phyloP scores from a whole-genome alignment of 371 early-diverging fungal species.

The Rhizopus microsporus region DNA sequence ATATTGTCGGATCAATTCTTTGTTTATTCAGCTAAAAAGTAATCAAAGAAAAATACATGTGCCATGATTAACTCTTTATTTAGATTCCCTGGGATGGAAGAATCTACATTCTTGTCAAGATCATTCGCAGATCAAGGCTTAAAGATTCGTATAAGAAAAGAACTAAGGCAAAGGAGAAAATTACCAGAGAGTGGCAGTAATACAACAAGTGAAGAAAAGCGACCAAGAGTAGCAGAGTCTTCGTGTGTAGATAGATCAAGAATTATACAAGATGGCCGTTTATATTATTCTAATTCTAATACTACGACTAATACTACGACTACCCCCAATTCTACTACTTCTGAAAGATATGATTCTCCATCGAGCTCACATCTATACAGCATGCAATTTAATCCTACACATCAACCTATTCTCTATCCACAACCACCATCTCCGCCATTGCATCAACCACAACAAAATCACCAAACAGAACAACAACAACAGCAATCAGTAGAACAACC shows the following conservation, averaged over 20 bases:
- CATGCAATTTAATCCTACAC: background rate
- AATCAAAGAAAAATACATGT: constrained; percentile 6
- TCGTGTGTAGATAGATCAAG: background rate
- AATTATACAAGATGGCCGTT: background rate
- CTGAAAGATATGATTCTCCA: background rate
- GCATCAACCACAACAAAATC: background rate
- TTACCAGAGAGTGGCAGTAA: constrained; percentile 11
- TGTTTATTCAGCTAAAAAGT: constrained; percentile 89
- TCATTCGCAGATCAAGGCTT: constrained; percentile 95
- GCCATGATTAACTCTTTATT: background rate
- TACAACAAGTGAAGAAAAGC: constrained; percentile 3
- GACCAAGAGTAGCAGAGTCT: background rate
- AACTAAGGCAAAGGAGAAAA: constrained; percentile 50
- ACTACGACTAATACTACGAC: background rate
- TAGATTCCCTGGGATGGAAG: constrained; percentile 93
- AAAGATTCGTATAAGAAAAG: constrained; percentile 88
- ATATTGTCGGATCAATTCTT: constrained; percentile 77
- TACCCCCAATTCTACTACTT: background rate
- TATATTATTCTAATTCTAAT: background rate
- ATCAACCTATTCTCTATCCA: background rate
- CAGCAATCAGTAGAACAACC: background rate
- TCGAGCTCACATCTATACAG: background rate
- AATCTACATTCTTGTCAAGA: constrained; percentile 86
- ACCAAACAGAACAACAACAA: background rate
- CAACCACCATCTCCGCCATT: background rate